Percentiles rank a stretch among this genome's conserved stretches.
phyloP scores from a whole-genome alignment of 2,329 filamentous ascomycete species.

The Aschersonia sp. region DNA sequence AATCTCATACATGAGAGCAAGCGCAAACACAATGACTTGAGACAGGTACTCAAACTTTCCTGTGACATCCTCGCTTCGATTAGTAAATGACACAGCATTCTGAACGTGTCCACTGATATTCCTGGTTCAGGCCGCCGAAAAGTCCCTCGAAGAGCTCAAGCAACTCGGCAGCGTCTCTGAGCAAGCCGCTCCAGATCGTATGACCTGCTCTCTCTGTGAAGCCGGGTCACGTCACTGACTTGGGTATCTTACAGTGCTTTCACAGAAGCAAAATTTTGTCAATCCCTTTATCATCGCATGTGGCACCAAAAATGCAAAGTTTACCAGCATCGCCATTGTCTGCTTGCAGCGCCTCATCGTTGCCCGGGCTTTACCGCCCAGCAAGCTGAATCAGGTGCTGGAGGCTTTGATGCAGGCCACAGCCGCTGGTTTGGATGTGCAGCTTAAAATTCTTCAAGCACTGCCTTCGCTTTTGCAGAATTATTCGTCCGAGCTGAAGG shows the following conservation, averaged over 20 bases:
- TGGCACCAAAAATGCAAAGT: conserved; percentile 76
- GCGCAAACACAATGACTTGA: conserved; percentile 79
- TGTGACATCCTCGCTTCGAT: not conserved
- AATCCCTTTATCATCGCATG: conserved; percentile 93
- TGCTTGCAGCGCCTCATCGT: conserved; percentile 84
- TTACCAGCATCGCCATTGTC: conserved; percentile 73
- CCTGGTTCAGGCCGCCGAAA: conserved; percentile 62
- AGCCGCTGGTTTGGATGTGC: conserved; percentile 70
- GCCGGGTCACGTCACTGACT: conserved; percentile 7
- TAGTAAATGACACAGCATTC: not conserved
- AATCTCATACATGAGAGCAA: conserved; percentile 93
- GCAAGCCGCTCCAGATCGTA: conserved; percentile 23
- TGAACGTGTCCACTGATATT: not conserved
- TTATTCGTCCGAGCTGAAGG: conserved; percentile 68
- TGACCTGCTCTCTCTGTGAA: conserved; percentile 4
- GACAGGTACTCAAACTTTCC: conserved; percentile 39
- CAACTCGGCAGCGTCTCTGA: conserved; percentile 18
- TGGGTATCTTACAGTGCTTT: conserved; percentile 48
- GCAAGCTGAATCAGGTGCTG: conserved; percentile 71
- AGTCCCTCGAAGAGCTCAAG: conserved; percentile 82
- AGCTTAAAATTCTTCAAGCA: conserved; percentile 89
- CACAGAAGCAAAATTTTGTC: conserved; percentile 68
- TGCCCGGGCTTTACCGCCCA: conserved; percentile 61
- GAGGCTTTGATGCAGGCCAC: conserved; percentile 79
- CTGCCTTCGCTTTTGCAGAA: conserved; percentile 82